Evolutionary conservation across 2,329 filamentous ascomycete species (phyloP), one percentile per base, ranked within the genome.

Genomic region (Thelonectria rubi): DNA sequence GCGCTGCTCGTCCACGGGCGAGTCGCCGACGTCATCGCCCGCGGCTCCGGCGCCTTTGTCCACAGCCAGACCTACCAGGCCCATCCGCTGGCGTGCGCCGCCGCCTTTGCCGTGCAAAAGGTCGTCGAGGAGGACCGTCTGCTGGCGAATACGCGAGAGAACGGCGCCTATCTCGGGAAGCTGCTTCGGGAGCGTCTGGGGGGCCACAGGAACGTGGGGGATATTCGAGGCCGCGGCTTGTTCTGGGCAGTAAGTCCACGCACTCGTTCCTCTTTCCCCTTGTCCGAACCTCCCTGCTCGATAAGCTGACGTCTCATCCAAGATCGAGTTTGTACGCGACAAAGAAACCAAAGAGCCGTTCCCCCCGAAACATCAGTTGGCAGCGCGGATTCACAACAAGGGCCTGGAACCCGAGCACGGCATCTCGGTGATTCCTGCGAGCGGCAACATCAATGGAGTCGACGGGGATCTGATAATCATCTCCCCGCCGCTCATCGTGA

Each of bases 41-140:
- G 59, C 3, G 69, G 69, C 0, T 62, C 67, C 2, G 67, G 67
- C 0, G 75, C 73, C 4, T 87, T 88, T 66, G 76, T 76, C 4
- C 86, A 88, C 65, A 86, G 86, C 0, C 85, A 88, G 56, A 88
- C 86, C 0, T 88, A 79, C 15, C 77, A 80, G 51, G 77, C 73
- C 0, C 78, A 80, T 48, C 74, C 79, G 0, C 62, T 78, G n/a
- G 72, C 73, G 1, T 79, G 76, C 40, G 77, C 78, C 1, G 76
- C 78, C 5, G 78, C 76, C 0, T 73, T 76, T 3, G 71, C 74
- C 24, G 79, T 80, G 1, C 78, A 81, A 58, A 42, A 45, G 2
- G 56, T 65, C 2, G 51, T 70, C 34, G 61, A 61, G 0, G 60
- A 70, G 3, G 68, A 70, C 1, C 57, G 60, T 1, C 42, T 70